Base-by-base conservation (phyloP, 2,329 filamentous ascomycete species). In the Nothopassalora personata region DNA sequence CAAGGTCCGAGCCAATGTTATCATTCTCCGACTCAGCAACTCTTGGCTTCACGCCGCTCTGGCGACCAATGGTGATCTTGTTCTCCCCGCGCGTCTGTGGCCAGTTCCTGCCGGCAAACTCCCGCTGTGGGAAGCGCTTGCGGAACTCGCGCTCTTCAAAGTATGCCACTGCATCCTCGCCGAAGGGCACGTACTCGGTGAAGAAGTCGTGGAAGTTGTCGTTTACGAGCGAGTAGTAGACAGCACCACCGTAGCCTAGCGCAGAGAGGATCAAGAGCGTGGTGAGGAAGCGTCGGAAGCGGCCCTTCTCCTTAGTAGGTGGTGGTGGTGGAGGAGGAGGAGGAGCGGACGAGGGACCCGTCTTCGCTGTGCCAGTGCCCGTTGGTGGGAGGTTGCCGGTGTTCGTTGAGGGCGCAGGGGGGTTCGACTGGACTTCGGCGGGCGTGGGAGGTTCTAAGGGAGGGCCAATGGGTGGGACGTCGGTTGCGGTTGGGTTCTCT, bases 201-300 rank as follows among this genome's bases (percentile, higher is more conserved):
- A 99, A 99, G 80, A 97, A 94, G 76, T 99, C 94, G 77, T 99
- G 93, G 83, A 97, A 99, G 77, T 91, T 96, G 80, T 99, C 94
- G 72, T 88, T 96, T 75, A 94, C 83, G 65, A 96, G 86, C 57
- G 94, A 93, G 76, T 96, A 94, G 81, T 89, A 96, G 57, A 97
- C 87, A 66, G 93, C 91, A 65, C 91, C 91, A 57, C 84, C 89
- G 70, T 96, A 99, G 43, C 88, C 86, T 48, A 95, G 76, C 5
- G 85, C 85, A 28, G 89, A 86, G 30, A 97, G 83, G 48, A 96
- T 76, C 62, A 92, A 78, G 52, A 97, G 76, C 56, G 89, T 89
- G 65, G 92, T 77, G 59, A 97, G 77, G 72, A 91, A 87, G 72
- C 87, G 87, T 68, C 90, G 83, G 72, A 96, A 84, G 59, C 89